Conservation (phyloP, 768 basidiomycete species). For the Cystofilobasidium capitatum region DNA sequence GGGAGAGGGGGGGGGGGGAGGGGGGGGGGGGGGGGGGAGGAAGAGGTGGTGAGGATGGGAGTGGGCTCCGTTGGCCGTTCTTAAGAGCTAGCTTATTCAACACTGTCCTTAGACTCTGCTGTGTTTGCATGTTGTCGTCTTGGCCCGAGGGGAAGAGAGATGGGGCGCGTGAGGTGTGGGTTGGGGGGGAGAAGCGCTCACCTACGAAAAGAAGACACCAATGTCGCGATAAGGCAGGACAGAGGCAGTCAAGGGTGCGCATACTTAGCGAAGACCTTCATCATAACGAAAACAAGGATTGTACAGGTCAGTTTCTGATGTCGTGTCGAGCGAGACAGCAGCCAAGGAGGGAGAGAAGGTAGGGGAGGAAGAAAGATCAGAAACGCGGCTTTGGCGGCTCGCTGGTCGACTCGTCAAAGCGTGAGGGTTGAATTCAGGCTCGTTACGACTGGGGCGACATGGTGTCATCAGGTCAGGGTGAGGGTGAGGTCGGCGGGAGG, state of each 20-base stretch:
- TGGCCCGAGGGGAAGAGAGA: neutral
- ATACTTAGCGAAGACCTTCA: no score
- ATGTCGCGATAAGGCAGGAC: no score
- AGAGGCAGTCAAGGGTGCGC: no score
- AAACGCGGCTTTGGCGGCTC: slow-evolving; percentile 1
- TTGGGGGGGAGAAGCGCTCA: neutral
- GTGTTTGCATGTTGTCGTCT: neutral
- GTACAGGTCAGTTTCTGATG: neutral
- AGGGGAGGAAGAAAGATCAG: neutral
- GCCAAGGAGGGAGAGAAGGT: neutral
- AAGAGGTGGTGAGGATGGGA: no score
- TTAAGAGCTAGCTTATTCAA: neutral
- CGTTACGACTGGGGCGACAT: slow-evolving; percentile 26
- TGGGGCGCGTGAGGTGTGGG: neutral
- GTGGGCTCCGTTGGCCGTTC: no score
- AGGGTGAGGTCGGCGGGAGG: neutral
- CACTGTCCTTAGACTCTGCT: neutral
- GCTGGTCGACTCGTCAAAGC: slow-evolving; percentile 21
- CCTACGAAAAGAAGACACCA: no score
- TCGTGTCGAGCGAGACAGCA: no score
- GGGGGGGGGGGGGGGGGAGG: no score
- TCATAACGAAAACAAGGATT: no score
- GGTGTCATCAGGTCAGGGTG: slow-evolving; percentile 7
- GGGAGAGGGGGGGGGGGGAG: no score
- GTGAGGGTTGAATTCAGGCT: slow-evolving; percentile 23